Percentiles rank a stretch among this genome's conserved stretches.
These are phyloP conservation scores for Syzygium jambos DNA, from an alignment of 345 rosid species.

Conservation along the genomic window DNA sequence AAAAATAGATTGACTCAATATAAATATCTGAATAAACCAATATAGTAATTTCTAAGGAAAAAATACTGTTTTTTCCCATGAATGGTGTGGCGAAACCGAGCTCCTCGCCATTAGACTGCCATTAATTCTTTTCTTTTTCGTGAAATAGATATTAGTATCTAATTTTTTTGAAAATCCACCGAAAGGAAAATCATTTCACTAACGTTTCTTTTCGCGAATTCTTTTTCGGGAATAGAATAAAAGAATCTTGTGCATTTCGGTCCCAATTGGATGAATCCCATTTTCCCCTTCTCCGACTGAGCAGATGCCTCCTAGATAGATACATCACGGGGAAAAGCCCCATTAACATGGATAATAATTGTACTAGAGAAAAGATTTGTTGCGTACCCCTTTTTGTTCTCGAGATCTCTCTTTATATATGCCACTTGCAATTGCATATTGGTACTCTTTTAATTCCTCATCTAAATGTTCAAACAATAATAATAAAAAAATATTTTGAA, in stretches of 20 bases:
- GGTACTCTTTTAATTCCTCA: background rate
- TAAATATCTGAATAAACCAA: background rate
- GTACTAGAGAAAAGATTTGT: background rate
- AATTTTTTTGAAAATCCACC: background rate
- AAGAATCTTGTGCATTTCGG: constrained; percentile 4
- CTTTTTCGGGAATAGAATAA: background rate
- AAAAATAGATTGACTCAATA: background rate
- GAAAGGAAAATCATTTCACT: background rate
- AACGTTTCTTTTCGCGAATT: background rate
- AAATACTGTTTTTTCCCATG: background rate
- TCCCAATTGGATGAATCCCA: constrained; percentile 38
- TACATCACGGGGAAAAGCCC: background rate
- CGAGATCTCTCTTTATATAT: background rate
- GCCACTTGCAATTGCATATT: background rate
- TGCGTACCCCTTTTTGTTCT: background rate
- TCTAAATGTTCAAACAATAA: background rate
- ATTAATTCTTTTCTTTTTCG: background rate
- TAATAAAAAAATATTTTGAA: background rate
- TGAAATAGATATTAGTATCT: background rate
- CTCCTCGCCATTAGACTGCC: background rate
- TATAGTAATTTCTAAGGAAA: background rate
- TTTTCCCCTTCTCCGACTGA: constrained; percentile 23
- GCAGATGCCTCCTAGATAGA: constrained; percentile 41
- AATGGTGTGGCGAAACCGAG: background rate
- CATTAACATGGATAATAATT: background rate